Evolutionary conservation across 2,329 filamentous ascomycete genomes (phyloP).

Genomic region (Madurella mycetomatis): DNA sequence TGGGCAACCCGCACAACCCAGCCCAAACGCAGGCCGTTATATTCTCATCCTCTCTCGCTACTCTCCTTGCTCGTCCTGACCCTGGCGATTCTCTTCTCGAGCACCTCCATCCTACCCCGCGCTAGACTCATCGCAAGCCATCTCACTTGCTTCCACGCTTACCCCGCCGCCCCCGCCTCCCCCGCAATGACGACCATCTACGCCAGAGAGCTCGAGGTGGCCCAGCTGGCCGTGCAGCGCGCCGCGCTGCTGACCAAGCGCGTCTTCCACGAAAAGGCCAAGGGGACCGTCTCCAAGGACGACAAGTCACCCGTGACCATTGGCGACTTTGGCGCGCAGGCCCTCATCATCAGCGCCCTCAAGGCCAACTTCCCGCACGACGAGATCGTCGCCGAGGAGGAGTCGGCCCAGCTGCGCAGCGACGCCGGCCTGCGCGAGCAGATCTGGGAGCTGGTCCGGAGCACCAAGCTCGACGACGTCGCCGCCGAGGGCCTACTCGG

Average conservation of each 20-base stretch:
- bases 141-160: not conserved
- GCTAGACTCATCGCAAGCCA: slow-evolving; percentile 7
- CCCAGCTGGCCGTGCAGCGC: slow-evolving; percentile 79
- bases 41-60: not conserved
- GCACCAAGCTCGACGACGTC: slow-evolving; percentile 61
- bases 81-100: slow-evolving; percentile 8
- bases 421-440: slow-evolving; percentile 41
- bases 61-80: slow-evolving; percentile 1
- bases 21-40: no score
- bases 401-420: slow-evolving; percentile 42
- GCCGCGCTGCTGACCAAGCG: slow-evolving; percentile 48
- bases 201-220: slow-evolving; percentile 69
- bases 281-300: slow-evolving; percentile 23
- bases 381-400: slow-evolving; percentile 53
- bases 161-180: not conserved
- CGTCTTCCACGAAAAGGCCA: slow-evolving; percentile 35
- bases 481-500: slow-evolving; percentile 62
- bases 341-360: slow-evolving; percentile 49
- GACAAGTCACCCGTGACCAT: slow-evolving; percentile 47
- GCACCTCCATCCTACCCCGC: slow-evolving; percentile 1
- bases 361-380: slow-evolving; percentile 49
- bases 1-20: no score
- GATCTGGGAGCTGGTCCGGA: slow-evolving; percentile 45
- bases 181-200: slow-evolving; percentile 41
- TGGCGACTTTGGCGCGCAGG: slow-evolving; percentile 57